Evolutionary conservation across 306 rosid genomes (phyloP).

Genomic region (Clitoria ternatea): DNA sequence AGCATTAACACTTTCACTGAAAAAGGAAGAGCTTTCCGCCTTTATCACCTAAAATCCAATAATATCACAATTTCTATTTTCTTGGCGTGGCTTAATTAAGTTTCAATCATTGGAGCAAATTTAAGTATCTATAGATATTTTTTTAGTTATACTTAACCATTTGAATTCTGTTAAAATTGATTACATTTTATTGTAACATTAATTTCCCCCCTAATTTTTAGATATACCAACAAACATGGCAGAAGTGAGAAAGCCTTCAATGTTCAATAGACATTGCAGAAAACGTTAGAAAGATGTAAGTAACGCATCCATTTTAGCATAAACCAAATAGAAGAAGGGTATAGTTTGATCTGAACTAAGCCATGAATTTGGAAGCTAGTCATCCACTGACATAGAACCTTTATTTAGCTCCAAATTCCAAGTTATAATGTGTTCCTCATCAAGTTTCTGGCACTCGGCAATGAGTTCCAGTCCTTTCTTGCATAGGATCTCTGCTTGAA

Average conservation of each 20-base stretch:
- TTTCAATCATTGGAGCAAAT: not conserved
- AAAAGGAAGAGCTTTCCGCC: not conserved
- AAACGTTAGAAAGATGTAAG: not conserved
- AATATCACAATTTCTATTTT: not conserved
- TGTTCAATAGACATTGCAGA: not conserved
- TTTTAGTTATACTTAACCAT: not conserved
- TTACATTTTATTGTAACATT: not conserved
- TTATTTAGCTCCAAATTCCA: not conserved
- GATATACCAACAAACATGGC: not conserved
- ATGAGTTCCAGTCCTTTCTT: conserved; percentile 10
- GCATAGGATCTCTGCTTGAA: conserved; percentile 28
- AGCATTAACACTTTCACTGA: not conserved
- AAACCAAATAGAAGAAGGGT: not conserved
- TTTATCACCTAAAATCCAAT: not conserved
- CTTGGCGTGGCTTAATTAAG: not conserved
- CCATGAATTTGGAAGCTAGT: not conserved
- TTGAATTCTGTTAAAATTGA: not conserved
- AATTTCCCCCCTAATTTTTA: not conserved
- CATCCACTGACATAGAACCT: not conserved
- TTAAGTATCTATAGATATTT: not conserved
- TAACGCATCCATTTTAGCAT: not conserved
- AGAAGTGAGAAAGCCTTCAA: not conserved
- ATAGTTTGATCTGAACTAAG: not conserved
- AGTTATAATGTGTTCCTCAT: not conserved
- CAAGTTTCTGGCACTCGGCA: conserved; percentile 11